Evolutionary conservation across 305 asterid genomes (phyloP), one percentile per base, ranked within the genome.

Genomic region (Coffea humblotiana): DNA sequence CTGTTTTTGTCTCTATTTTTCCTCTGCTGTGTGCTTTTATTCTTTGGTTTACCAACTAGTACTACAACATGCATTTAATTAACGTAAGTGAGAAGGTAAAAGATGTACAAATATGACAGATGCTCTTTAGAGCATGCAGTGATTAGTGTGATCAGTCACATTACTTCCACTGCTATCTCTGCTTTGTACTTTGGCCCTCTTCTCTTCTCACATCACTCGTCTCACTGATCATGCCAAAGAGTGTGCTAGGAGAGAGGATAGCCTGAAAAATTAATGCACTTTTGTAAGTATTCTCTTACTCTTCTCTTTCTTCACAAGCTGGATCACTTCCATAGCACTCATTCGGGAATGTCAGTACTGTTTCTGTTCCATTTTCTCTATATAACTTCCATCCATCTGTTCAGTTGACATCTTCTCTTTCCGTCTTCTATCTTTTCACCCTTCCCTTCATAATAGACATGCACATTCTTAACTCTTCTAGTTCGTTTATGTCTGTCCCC

Each of bases 51-150:
- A 58, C 25, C 6, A 58, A 19, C 5, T 19, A 5, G 32, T 32
- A 49, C 54, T 2, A 49, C 80, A 58, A 23, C 61, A 16, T 0
- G 27, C 74, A 71, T 78, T 76, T 65, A 83, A 67, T 80, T 88
- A 82, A 72, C 92, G 91, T 87, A 85, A 75, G 70, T 78, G 79
- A 82, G 88, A 84, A 81, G 93, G 79, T 80, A 91, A 91, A 86
- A 87, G 89, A 88, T 87, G 85, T 79, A 86, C 51, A 40, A 3
- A 40, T 27, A 66, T 67, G 77, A 80, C 77, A 76, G 80, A 83
- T 75, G 83, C 60, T 58, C 65, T 35, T 82, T 65, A 65, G 72
- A 51, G 78, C 63, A 54, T 3, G 69, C 12, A 47, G 12, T 51
- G n/a, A 19, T 76, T 27, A 70, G 74, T 77, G 74, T 85, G 91